Evolutionary conservation across 2,329 filamentous ascomycete species (phyloP).

Genomic region (Xylaria sp.): DNA sequence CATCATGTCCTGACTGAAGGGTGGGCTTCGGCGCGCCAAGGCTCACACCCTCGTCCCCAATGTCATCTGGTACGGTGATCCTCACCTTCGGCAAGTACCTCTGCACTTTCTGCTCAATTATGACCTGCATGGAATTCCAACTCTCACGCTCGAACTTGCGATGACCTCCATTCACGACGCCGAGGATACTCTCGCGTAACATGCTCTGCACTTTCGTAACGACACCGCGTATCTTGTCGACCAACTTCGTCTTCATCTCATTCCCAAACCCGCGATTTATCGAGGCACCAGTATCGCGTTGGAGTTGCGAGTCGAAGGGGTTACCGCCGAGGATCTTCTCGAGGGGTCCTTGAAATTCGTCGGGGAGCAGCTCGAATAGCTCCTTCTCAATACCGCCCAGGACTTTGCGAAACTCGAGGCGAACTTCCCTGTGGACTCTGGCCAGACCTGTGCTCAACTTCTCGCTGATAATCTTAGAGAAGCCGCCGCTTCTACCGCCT

Average conservation of each 20-base stretch:
- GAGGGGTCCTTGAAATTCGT: conserved; percentile 56
- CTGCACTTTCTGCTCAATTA: conserved; percentile 59
- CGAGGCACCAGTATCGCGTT: conserved; percentile 48
- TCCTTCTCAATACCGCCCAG: conserved; percentile 58
- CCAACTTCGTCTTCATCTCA: conserved; percentile 57
- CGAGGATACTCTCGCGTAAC: conserved; percentile 58
- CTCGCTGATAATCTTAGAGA: conserved; percentile 59
- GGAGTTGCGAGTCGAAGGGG: conserved; percentile 58
- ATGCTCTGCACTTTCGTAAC: conserved; percentile 60
- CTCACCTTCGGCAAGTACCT: conserved; percentile 59
- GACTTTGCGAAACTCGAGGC: conserved; percentile 59
- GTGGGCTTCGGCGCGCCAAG: conserved; percentile 52
- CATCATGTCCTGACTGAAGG: neutral
- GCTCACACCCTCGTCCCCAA: conserved; percentile 59
- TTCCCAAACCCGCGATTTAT: conserved; percentile 56
- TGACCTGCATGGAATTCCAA: conserved; percentile 60
- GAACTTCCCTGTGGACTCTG: conserved; percentile 57
- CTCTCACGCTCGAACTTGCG: conserved; percentile 60
- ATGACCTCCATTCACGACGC: conserved; percentile 59
- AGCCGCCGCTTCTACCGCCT: conserved; percentile 51
- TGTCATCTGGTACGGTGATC: conserved; percentile 59
- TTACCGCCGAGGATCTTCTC: conserved; percentile 61
- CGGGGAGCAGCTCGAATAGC: conserved; percentile 58
- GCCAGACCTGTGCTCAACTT: conserved; percentile 59
- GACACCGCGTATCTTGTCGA: conserved; percentile 57